Evolutionary conservation across 768 basidiomycete species (phyloP).

Genomic region (Mycena sanguinolenta): DNA sequence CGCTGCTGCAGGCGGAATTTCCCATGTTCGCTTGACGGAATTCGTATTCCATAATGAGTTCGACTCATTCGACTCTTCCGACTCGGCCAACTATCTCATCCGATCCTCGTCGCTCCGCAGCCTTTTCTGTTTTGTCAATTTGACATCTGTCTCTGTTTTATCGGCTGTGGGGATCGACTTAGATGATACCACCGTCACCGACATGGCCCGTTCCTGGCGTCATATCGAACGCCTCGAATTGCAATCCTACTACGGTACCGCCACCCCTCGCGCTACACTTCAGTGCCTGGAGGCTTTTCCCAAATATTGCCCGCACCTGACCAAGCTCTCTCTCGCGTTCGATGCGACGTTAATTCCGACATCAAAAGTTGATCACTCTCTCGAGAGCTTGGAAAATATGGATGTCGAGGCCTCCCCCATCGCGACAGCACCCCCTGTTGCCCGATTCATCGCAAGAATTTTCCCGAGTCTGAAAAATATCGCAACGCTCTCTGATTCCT

Average conservation of each 20-base stretch:
- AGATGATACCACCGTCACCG: conserved; percentile 3
- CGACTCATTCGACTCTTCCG: background rate
- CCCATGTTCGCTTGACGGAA: background rate
- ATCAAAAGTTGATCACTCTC: background rate
- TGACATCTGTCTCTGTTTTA: background rate
- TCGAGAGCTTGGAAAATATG: background rate
- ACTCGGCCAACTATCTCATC: background rate
- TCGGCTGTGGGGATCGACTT: conserved; percentile 4
- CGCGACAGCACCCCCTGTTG: conserved; percentile 2
- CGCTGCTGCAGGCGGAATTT: background rate
- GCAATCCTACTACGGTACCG: background rate
- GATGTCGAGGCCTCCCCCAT: conserved; percentile 19
- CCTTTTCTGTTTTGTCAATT: conserved; percentile 18
- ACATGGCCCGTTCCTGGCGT: conserved; percentile 22
- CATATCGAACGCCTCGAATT: conserved; percentile 1
- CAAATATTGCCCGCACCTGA: conserved; percentile 13
- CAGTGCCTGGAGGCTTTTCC: conserved; percentile 6
- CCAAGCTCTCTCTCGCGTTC: conserved; percentile 11
- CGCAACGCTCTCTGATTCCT: conserved; percentile 3
- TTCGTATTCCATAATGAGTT: background rate
- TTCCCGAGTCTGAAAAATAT: conserved; percentile 4
- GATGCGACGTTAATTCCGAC: conserved; percentile 4
- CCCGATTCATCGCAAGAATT: conserved; percentile 5
- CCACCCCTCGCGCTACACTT: conserved; percentile 3
- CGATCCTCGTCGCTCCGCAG: background rate